These are phyloP conservation scores for Dimocarpus longan DNA, from an alignment of 345 rosid genomes.

Conservation along the genomic window DNA sequence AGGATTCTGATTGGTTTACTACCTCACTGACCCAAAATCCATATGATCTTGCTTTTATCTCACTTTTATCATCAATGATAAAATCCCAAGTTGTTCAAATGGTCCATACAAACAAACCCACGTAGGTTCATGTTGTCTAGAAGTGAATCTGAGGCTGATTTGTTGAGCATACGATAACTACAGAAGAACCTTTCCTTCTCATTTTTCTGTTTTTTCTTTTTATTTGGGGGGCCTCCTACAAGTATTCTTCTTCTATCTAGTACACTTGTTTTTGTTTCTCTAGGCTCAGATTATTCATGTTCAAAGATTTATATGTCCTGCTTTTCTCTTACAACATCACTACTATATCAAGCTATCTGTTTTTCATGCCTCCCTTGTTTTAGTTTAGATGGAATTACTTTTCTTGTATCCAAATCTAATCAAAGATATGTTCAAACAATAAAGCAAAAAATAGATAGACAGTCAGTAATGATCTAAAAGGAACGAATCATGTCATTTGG, in stretches of 20 bases:
- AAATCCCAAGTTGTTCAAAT: constrained; percentile 21
- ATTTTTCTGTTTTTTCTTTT: neutral
- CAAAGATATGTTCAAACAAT: constrained; percentile 2
- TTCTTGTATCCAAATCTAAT: neutral
- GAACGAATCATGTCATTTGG: neutral
- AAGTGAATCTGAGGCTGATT: constrained; percentile 40
- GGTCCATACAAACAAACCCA: constrained; percentile 45
- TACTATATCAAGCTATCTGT: constrained; percentile 18
- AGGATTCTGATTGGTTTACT: neutral
- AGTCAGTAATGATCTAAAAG: neutral
- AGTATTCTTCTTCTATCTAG: constrained; percentile 35
- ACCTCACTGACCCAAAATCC: neutral
- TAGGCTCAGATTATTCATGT: constrained; percentile 30
- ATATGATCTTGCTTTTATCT: neutral
- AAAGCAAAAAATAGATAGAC: neutral
- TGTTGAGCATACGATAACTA: constrained; percentile 30
- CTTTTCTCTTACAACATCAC: constrained; percentile 36
- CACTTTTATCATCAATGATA: neutral
- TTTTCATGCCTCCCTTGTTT: constrained; percentile 21
- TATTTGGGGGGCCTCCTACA: neutral
- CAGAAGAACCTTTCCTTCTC: constrained; percentile 22
- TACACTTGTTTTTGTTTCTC: constrained; percentile 16
- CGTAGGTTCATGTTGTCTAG: constrained; percentile 41
- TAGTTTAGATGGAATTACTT: neutral
- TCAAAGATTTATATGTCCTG: constrained; percentile 38